Conservation (phyloP, 176 grass and related monocot genomes). For the Hsuehochloa calcarea region DNA sequence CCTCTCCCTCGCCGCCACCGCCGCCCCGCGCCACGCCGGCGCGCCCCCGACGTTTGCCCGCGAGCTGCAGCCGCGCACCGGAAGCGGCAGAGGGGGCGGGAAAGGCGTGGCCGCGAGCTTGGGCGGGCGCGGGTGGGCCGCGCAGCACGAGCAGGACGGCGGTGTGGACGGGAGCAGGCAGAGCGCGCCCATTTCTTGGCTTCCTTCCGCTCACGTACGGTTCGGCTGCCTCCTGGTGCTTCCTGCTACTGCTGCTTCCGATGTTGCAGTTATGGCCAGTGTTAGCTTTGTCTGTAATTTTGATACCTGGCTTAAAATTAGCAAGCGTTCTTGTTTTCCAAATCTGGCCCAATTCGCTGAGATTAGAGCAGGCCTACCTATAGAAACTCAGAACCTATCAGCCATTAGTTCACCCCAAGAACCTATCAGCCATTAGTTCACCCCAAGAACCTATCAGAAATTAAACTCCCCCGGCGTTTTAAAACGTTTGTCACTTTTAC, state of each 20-base stretch:
- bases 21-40: conserved; percentile 8
- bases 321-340: not conserved
- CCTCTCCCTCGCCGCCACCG: conserved; percentile 19
- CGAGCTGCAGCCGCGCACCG: not conserved
- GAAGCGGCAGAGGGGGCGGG: not conserved
- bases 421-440: too few species aligned
- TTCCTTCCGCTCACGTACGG: not conserved
- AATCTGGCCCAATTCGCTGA: not conserved
- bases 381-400: not conserved
- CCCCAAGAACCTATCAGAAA: not conserved
- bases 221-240: not conserved
- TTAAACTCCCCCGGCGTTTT: too few species aligned
- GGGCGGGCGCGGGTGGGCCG: not conserved
- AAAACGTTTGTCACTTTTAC: too few species aligned
- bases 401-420: not conserved
- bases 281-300: not conserved
- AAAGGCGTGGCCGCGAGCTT: not conserved
- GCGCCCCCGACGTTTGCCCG: not conserved
- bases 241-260: conserved; percentile 5
- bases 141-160: conserved; percentile 24
- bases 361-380: not conserved
- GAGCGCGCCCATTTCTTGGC: conserved; percentile 47
- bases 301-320: not conserved
- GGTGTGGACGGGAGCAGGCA: conserved; percentile 34
- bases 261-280: conserved; percentile 23